Percentiles rank a stretch among this genome's conserved stretches.
These are phyloP conservation scores for Salvia splendens DNA, from an alignment of 257 asterid species.

Conservation along the genomic window DNA sequence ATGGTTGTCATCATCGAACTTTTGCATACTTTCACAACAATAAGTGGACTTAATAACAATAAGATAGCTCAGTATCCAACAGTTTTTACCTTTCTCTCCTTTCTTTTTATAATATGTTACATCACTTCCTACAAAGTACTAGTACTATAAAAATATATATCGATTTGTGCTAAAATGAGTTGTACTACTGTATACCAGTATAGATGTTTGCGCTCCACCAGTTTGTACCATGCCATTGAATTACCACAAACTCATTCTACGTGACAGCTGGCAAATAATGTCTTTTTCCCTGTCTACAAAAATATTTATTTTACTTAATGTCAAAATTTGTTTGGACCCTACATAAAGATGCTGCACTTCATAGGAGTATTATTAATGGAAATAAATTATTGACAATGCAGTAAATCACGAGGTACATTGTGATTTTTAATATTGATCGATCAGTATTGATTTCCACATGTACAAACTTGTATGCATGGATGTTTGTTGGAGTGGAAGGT, in stretches of 20 bases:
- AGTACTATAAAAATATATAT: constrained; percentile 22
- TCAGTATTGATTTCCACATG: too few species aligned
- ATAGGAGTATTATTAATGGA: too few species aligned
- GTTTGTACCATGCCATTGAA: constrained; percentile 32
- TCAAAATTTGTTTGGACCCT: constrained; percentile 9
- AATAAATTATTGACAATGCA: too few species aligned
- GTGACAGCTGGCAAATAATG: constrained; percentile 21
- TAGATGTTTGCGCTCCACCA: constrained; percentile 49
- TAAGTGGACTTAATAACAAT: constrained; percentile 7
- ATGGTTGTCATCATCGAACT: too few species aligned
- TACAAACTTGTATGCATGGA: too few species aligned
- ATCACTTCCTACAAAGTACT: constrained; percentile 33
- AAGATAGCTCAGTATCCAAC: constrained; percentile 21
- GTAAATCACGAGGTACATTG: too few species aligned
- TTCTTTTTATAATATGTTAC: constrained; percentile 18
- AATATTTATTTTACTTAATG: background rate
- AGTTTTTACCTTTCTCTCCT: background rate
- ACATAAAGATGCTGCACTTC: too few species aligned
- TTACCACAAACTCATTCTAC: too few species aligned
- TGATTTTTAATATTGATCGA: too few species aligned
- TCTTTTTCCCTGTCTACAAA: constrained; percentile 14
- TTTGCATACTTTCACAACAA: too few species aligned
- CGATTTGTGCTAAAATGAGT: constrained; percentile 33
- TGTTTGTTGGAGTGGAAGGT: too few species aligned
- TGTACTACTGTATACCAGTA: constrained; percentile 31